phyloP scores from a whole-genome alignment of 768 basidiomycete species.

The Clitopilus passeckerianus region DNA sequence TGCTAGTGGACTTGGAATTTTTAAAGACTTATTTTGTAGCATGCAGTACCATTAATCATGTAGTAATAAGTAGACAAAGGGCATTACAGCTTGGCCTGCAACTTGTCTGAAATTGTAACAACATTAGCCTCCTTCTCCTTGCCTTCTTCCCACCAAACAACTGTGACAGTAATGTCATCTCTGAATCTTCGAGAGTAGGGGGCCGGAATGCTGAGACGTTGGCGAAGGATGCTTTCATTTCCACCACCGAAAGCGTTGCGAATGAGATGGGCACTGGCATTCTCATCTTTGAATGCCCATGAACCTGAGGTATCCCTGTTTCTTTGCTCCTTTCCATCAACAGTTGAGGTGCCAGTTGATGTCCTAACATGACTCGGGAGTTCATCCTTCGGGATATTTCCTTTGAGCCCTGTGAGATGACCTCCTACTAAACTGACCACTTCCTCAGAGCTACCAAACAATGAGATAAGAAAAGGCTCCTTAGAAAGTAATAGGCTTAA shows the following conservation, averaged over 20 bases:
- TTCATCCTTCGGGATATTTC: conserved; percentile 52
- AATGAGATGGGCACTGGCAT: conserved; percentile 78
- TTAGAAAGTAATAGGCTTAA: background rate
- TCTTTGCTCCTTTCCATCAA: conserved; percentile 60
- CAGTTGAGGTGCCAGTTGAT: conserved; percentile 42
- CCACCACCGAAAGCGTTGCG: conserved; percentile 92
- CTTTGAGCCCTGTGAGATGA: conserved; percentile 68
- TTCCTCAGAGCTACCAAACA: conserved; percentile 65
- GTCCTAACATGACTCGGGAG: conserved; percentile 56
- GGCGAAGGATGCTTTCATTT: conserved; percentile 51
- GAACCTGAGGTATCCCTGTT: conserved; percentile 33
- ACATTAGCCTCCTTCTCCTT: conserved; percentile 36
- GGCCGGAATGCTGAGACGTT: conserved; percentile 75
- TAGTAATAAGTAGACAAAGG: conserved; percentile 5
- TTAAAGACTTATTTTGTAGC: background rate
- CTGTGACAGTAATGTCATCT: conserved; percentile 84
- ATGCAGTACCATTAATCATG: conserved; percentile 7
- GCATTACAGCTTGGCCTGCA: conserved; percentile 48
- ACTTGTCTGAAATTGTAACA: conserved; percentile 30
- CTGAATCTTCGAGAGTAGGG: conserved; percentile 72
- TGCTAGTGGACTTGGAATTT: conserved; percentile 2
- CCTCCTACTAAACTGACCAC: conserved; percentile 86
- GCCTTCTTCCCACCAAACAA: conserved; percentile 79
- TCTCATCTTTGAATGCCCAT: conserved; percentile 80
- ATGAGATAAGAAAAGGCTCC: background rate